Conservation (phyloP, 371 early-diverging fungal genomes). For the Mucor circinelloides region DNA sequence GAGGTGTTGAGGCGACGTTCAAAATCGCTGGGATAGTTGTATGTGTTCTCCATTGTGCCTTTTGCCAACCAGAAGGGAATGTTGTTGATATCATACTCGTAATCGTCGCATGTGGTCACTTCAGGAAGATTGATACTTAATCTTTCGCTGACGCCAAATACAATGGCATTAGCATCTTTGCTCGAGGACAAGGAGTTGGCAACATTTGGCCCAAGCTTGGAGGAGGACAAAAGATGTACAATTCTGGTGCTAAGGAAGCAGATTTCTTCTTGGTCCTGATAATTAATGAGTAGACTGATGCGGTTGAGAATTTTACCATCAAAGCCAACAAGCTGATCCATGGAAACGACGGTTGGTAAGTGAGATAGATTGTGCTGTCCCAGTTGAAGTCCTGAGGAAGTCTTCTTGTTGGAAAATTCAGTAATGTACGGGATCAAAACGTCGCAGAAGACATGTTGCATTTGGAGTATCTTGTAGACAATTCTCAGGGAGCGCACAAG, state of each 20-base stretch:
- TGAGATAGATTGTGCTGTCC: slow-evolving; percentile 30
- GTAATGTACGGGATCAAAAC: slow-evolving; percentile 63
- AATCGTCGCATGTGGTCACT: slow-evolving; percentile 44
- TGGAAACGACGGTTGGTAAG: slow-evolving; percentile 60
- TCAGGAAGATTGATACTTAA: slow-evolving; percentile 67
- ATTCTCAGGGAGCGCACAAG: slow-evolving; percentile 66
- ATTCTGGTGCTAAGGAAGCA: slow-evolving; percentile 77
- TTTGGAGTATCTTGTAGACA: slow-evolving; percentile 60
- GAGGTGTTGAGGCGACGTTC: slow-evolving; percentile 35
- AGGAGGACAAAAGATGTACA: slow-evolving; percentile 63
- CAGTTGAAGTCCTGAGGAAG: slow-evolving; percentile 34
- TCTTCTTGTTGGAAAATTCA: slow-evolving; percentile 25
- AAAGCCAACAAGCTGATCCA: slow-evolving; percentile 81
- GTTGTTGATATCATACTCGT: slow-evolving; percentile 46
- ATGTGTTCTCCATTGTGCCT: slow-evolving; percentile 26
- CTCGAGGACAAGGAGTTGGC: slow-evolving; percentile 69
- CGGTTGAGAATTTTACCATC: slow-evolving; percentile 67
- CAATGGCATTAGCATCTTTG: slow-evolving; percentile 64
- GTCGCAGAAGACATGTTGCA: slow-evolving; percentile 74
- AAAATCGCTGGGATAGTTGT: slow-evolving; percentile 22
- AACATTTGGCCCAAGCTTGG: slow-evolving; percentile 63
- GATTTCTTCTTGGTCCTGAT: slow-evolving; percentile 66
- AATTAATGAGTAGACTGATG: slow-evolving; percentile 71
- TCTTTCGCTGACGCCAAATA: slow-evolving; percentile 79
- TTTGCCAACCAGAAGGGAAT: slow-evolving; percentile 50